Evolutionary conservation across 2,329 filamentous ascomycete species (phyloP), one percentile per base, ranked within the genome.

Genomic region (Lecanosticta acicola): DNA sequence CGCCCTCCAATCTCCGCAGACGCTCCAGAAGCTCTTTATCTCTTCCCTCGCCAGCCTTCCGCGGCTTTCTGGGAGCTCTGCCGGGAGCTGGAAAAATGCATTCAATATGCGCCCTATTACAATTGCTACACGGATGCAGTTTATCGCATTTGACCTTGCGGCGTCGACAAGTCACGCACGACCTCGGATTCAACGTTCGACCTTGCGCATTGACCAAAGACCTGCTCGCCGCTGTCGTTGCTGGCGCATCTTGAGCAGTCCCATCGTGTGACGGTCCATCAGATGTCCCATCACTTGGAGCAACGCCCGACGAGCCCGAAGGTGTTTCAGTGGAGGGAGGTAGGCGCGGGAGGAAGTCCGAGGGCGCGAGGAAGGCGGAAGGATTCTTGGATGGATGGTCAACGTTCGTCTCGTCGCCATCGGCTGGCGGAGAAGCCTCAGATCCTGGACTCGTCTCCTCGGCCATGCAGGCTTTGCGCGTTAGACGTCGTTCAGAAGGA

Each of bases 91-190:
- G 85, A 60, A 86, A 89, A 39, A 87, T 70, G 64, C 85, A 89
- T 55, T 83, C 78, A 47, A 84, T 84, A 56, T 81, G 71, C 33
- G 82, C 83, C 53, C 83, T 79, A 34, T 78, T 77, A 64, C 85
- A 89, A 64, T 89, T 88, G 57, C 80, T 80, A 65, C 85, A 89
- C 13, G 84, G 83, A 71, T 86, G 80, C 58, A 79, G 75, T 70
- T 88, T 88, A 70, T 89, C 83, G 72, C 85, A 89, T 59, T 84
- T 83, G 44, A 89, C 85, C 65, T 86, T 84, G 51, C 81, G 71
- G 36, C 73, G 70, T 9, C 76, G 65, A 57, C 75, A 78, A 20
- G 74, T 77, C 13, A 77, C 70, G 53, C 75, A 78, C 19, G 70
- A 72, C 34, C 67, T 54, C 5, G 65, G 65, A 43, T 68, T 69